Percentiles rank a stretch among this genome's conserved stretches.
Conservation (phyloP, 129 eudicot genomes). For the Artemisia tridentata region DNA sequence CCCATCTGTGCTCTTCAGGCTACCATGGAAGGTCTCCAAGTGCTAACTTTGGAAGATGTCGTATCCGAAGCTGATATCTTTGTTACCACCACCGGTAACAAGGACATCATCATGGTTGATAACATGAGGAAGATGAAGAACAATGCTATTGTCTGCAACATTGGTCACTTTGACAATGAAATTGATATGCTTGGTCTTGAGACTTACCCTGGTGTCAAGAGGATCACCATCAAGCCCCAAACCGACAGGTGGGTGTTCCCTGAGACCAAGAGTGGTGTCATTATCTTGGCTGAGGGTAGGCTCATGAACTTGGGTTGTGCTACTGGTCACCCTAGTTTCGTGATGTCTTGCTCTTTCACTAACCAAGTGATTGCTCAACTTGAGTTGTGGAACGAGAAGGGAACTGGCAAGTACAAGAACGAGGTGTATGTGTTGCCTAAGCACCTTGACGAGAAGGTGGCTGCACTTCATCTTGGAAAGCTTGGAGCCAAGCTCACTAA, state of each 20-base stretch:
- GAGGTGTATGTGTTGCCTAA: conserved; percentile 18
- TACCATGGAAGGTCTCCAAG: conserved; percentile 39
- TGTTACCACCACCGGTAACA: conserved; percentile 51
- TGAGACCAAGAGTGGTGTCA: conserved; percentile 32
- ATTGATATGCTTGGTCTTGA: conserved; percentile 46
- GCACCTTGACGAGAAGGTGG: conserved; percentile 21
- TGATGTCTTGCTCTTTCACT: conserved; percentile 34
- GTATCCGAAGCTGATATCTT: conserved; percentile 40
- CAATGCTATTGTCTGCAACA: conserved; percentile 47
- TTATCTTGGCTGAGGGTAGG: conserved; percentile 41
- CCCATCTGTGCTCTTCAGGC: conserved; percentile 52
- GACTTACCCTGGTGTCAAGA: conserved; percentile 39
- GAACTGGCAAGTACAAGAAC: conserved; percentile 16
- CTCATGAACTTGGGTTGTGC: conserved; percentile 49
- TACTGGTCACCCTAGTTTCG: conserved; percentile 50
- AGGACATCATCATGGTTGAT: conserved; percentile 46
- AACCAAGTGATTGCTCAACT: conserved; percentile 25
- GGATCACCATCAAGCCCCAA: conserved; percentile 44
- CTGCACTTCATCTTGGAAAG: conserved; percentile 19
- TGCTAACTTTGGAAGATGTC: conserved; percentile 36
- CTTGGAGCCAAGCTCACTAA: conserved; percentile 20
- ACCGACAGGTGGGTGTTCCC: conserved; percentile 49
- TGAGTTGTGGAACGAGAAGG: conserved; percentile 19
- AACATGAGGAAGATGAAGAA: conserved; percentile 42
- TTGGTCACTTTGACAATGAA: conserved; percentile 48